These are phyloP conservation scores for Ramularia endophylla DNA, from an alignment of 2,329 filamentous ascomycete species.

Conservation along the genomic window DNA sequence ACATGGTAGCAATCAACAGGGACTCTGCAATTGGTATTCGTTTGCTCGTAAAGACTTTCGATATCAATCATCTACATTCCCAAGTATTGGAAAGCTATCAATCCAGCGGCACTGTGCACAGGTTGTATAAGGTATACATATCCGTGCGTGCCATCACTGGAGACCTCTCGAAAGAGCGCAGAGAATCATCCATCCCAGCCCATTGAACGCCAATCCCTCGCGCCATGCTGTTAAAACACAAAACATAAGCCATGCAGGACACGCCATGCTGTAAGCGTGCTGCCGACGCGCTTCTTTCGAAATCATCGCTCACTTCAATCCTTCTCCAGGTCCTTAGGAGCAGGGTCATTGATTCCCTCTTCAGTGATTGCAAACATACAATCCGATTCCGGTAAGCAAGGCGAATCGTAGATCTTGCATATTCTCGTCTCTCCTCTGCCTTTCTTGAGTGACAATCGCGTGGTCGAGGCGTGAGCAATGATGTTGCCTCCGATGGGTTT, in stretches of 20 bases:
- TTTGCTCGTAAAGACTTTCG: too few relatives aligned
- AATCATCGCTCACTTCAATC: slow-evolving; percentile 38
- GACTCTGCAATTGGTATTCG: too few relatives aligned
- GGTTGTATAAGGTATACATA: neutral
- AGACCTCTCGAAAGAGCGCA: neutral
- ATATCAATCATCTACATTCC: too few relatives aligned
- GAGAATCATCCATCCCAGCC: neutral
- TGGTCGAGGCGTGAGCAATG: slow-evolving; percentile 95
- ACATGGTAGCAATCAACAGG: too few relatives aligned
- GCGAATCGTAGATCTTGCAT: slow-evolving; percentile 99
- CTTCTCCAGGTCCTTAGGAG: slow-evolving; percentile 92
- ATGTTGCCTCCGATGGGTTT: slow-evolving; percentile 99
- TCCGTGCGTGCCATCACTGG: slow-evolving; percentile 2
- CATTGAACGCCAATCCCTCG: neutral
- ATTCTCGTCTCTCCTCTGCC: slow-evolving; percentile 91
- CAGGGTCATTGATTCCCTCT: slow-evolving; percentile 92
- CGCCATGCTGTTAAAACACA: slow-evolving; percentile 6
- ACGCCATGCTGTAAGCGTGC: slow-evolving; percentile 2
- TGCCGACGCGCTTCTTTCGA: neutral
- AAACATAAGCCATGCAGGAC: neutral
- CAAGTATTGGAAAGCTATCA: too few relatives aligned
- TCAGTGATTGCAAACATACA: slow-evolving; percentile 96
- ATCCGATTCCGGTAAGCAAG: slow-evolving; percentile 92
- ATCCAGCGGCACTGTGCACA: neutral
- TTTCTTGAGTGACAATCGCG: slow-evolving; percentile 90